Evolutionary conservation across 441 rosid genomes (phyloP).

Genomic region (Erodium chrysanthum): DNA sequence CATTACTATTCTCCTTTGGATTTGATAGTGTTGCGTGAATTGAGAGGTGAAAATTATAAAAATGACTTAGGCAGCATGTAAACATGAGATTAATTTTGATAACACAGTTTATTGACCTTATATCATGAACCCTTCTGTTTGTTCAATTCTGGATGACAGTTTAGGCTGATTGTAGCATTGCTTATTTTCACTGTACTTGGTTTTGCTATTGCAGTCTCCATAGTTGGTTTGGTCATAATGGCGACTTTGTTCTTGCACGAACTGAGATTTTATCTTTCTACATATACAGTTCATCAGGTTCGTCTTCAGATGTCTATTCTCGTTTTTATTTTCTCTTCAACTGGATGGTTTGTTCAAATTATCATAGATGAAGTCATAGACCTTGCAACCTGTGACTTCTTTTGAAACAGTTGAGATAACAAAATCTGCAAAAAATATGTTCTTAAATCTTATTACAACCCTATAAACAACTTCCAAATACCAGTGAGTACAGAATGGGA

Average conservation of each 20-base stretch:
- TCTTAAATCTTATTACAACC: not conserved
- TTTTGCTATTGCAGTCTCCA: not conserved
- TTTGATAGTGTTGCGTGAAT: not conserved
- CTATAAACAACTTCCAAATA: not conserved
- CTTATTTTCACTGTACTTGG: too few relatives aligned
- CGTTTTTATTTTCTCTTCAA: not conserved
- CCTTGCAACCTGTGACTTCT: not conserved
- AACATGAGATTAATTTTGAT: not conserved
- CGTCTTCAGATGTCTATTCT: conserved; percentile 8
- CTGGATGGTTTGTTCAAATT: not conserved
- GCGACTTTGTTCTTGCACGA: conserved; percentile 83
- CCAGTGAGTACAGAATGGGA: not conserved
- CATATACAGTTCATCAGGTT: conserved; percentile 87
- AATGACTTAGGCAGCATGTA: not conserved
- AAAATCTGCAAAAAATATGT: not conserved
- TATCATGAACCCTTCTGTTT: not conserved
- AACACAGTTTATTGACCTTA: not conserved
- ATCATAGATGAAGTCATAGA: not conserved
- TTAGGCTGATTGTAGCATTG: not conserved
- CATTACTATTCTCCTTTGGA: not conserved
- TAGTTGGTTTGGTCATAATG: conserved; percentile 24
- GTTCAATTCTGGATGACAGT: too few relatives aligned
- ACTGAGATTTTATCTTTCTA: conserved; percentile 64
- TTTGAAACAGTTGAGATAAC: not conserved
- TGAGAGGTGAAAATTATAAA: not conserved